Percentiles rank a stretch among this genome's conserved stretches.
These are phyloP conservation scores for Aspergillus sp. DNA, from an alignment of 2,329 filamentous ascomycete species.

Conservation along the genomic window DNA sequence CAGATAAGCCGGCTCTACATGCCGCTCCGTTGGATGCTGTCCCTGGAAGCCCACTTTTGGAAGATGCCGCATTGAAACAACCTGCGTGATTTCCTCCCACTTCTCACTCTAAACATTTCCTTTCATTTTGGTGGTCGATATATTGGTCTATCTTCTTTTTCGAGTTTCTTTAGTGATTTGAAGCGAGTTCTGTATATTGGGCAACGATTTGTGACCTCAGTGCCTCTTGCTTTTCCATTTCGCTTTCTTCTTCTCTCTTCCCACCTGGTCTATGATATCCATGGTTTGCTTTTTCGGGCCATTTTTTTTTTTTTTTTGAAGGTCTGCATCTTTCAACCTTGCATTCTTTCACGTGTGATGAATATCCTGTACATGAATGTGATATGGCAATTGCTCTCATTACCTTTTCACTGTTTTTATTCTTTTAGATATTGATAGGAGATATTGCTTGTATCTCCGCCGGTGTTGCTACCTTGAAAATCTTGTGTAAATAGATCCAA, in stretches of 20 bases:
- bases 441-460: not conserved
- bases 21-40: conserved; percentile 75
- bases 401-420: not conserved
- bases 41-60: conserved; percentile 32
- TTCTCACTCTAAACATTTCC: not conserved
- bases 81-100: not conserved
- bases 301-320: too few species aligned
- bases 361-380: not conserved
- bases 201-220: too few species aligned
- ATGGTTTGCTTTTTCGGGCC: not conserved
- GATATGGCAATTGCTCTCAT: not conserved
- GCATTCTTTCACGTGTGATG: not conserved
- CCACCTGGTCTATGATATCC: not conserved
- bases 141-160: too few species aligned
- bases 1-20: conserved; percentile 72
- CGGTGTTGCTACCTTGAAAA: not conserved
- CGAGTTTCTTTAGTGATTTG: too few species aligned
- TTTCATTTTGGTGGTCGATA: not conserved
- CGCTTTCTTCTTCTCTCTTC: not conserved
- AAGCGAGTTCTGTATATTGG: too few species aligned
- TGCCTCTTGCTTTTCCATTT: not conserved
- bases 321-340: not conserved
- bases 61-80: conserved; percentile 14
- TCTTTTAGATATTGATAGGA: not conserved
- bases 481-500: not conserved